Percentiles rank a stretch among this genome's conserved stretches.
phyloP scores from a whole-genome alignment of 176 grass and related monocot genomes.

The Coix lacrymajobi region DNA sequence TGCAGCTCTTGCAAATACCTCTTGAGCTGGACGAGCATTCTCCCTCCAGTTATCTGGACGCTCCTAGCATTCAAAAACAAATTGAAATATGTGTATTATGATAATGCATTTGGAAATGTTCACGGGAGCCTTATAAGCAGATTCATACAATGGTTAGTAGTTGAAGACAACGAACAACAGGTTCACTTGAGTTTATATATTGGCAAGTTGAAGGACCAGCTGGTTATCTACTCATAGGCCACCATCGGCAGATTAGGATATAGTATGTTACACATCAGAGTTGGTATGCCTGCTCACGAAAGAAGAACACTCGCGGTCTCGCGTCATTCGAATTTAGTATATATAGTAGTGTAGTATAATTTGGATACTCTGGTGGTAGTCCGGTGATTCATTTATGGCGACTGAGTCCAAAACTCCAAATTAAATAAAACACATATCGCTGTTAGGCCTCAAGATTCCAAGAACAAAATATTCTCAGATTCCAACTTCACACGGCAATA shows the following conservation, averaged over 20 bases:
- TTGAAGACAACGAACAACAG: background rate
- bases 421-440: background rate
- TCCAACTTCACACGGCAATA: background rate
- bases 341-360: background rate
- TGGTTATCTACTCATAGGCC: background rate
- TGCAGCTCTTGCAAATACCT: constrained; percentile 47
- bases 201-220: background rate
- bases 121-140: background rate
- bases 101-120: background rate
- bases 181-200: background rate
- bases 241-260: background rate
- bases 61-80: constrained; percentile 55
- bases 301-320: background rate
- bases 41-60: constrained; percentile 86
- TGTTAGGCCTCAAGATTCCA: background rate
- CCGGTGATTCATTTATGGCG: background rate
- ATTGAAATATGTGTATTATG: background rate
- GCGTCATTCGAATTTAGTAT: background rate
- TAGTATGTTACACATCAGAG: background rate
- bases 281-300: background rate
- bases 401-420: background rate
- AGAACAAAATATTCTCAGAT: background rate
- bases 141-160: background rate
- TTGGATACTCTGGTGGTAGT: background rate
- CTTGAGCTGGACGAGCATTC: constrained; percentile 54